Evolutionary conservation across 768 basidiomycete genomes (phyloP).

Genomic region (Pisolithus albus): DNA sequence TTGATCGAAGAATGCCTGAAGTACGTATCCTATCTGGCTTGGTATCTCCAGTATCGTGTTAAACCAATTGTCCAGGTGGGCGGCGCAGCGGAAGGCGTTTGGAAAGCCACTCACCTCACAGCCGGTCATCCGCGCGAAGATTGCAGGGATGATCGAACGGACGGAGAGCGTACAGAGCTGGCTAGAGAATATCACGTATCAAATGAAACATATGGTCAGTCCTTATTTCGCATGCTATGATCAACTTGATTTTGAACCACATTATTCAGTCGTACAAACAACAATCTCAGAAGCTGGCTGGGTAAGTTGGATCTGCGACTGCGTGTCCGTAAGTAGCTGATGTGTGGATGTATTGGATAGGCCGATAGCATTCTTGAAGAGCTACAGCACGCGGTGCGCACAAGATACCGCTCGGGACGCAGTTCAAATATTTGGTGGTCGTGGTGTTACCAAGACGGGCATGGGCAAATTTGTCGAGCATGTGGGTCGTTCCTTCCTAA

Average conservation of each 20-base stretch:
- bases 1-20: constrained; percentile 81
- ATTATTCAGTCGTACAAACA: constrained; percentile 54
- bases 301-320: constrained; percentile 33
- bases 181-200: constrained; percentile 82
- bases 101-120: constrained; percentile 81
- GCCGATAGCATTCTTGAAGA: constrained; percentile 77
- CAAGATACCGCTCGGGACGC: constrained; percentile 80
- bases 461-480: constrained; percentile 59
- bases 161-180: constrained; percentile 78
- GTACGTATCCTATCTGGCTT: constrained; percentile 25
- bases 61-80: constrained; percentile 53
- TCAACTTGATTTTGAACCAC: constrained; percentile 1
- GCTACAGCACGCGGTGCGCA: constrained; percentile 65
- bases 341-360: constrained; percentile 23
- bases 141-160: constrained; percentile 85
- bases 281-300: constrained; percentile 67
- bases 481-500: constrained; percentile 23
- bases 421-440: constrained; percentile 74
- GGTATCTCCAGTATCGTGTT: not conserved
- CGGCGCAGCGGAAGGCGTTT: constrained; percentile 83
- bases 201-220: constrained; percentile 76
- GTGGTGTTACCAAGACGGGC: constrained; percentile 75
- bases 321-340: not conserved
- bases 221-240: not conserved
- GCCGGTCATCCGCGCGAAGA: constrained; percentile 81